Percentiles rank a stretch among this genome's conserved stretches.
phyloP scores from a whole-genome alignment of 2,329 filamentous ascomycete species.

The Fusarium sp. region DNA sequence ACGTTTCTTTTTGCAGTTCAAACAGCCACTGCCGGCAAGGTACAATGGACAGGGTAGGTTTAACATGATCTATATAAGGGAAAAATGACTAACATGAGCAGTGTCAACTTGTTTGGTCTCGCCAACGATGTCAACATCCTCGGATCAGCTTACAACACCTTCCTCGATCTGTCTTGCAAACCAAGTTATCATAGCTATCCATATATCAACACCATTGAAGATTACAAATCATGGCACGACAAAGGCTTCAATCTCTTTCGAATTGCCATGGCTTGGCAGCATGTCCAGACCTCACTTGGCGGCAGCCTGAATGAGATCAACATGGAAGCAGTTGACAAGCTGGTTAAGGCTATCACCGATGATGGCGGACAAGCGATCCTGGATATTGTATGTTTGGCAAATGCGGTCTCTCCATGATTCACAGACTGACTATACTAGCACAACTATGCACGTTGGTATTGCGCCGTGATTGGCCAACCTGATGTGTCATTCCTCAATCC shows the following conservation, averaged over 20 bases:
- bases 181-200: neutral
- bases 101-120: neutral
- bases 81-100: neutral
- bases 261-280: neutral
- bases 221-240: neutral
- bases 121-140: conserved; percentile 4
- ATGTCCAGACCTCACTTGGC: neutral
- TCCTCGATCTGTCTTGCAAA: neutral
- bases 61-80: rapidly evolving
- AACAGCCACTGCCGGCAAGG: neutral
- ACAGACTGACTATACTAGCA: neutral
- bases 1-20: neutral
- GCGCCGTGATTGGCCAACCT: neutral
- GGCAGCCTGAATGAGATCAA: neutral
- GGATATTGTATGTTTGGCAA: too few species aligned
- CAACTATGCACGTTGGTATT: conserved; percentile 1
- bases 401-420: too few species aligned
- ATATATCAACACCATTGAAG: neutral
- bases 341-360: neutral
- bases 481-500: neutral
- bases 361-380: neutral
- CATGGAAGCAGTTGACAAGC: neutral
- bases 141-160: neutral
- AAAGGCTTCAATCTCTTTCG: neutral
- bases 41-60: neutral